These are phyloP conservation scores for Fusarium dimerum DNA, from an alignment of 2,329 filamentous ascomycete species.

Conservation along the genomic window DNA sequence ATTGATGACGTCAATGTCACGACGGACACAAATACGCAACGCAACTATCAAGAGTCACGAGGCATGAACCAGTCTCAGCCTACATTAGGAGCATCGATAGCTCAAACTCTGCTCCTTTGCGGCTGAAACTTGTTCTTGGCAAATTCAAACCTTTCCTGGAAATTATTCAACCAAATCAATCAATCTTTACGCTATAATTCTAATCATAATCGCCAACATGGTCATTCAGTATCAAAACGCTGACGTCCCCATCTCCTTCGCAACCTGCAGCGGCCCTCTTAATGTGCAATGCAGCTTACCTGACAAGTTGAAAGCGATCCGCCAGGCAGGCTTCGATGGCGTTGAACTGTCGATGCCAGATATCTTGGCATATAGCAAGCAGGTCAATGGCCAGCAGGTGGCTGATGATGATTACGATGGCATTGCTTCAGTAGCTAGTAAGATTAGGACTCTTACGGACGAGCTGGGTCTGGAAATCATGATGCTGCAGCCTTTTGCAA, in stretches of 20 bases:
- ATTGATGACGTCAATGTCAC: no score
- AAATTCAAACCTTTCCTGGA: no score
- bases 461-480: constrained; percentile 60
- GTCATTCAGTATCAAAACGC: constrained; percentile 6
- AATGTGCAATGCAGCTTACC: constrained; percentile 51
- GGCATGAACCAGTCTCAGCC: no score
- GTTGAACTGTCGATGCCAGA: constrained; percentile 78
- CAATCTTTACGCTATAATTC: no score
- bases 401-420: constrained; percentile 59
- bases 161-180: no score
- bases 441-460: constrained; percentile 56
- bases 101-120: no score
- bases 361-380: constrained; percentile 60
- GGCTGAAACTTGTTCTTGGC: no score
- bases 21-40: no score
- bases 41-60: no score
- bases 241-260: constrained; percentile 40
- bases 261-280: constrained; percentile 56
- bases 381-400: constrained; percentile 52
- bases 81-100: no score
- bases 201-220: constrained; percentile 2
- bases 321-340: constrained; percentile 64
- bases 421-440: constrained; percentile 54
- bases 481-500: constrained; percentile 74
- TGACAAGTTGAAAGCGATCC: constrained; percentile 62